Evolutionary conservation across 257 asterid species (phyloP).

Genomic region (Solanum bulbocastanum): DNA sequence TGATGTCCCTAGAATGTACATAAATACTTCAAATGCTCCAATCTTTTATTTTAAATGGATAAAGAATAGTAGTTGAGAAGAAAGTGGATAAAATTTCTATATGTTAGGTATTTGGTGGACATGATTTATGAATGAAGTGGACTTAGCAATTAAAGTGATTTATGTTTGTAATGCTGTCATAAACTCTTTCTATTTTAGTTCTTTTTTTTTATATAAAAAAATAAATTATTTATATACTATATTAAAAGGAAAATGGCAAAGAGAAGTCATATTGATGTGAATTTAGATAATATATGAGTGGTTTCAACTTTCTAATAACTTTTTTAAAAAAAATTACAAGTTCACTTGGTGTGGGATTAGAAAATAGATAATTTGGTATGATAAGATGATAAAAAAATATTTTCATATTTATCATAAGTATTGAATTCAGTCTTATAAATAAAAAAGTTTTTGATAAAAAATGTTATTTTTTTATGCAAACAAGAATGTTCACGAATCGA

Average conservation of each 20-base stretch:
- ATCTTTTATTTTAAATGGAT: background rate
- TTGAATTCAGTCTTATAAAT: background rate
- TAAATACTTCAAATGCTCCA: background rate
- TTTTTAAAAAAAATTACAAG: background rate
- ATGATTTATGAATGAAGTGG: background rate
- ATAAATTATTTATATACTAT: background rate
- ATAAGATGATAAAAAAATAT: too few species aligned
- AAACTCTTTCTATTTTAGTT: background rate
- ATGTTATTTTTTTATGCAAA: too few species aligned
- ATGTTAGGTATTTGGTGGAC: background rate
- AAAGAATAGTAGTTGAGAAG: background rate
- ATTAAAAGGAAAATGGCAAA: background rate
- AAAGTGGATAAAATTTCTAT: background rate
- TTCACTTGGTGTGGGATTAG: too few species aligned
- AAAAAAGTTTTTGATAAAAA: too few species aligned
- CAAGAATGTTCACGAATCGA: fast-evolving
- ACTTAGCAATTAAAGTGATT: background rate
- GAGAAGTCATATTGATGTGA: background rate
- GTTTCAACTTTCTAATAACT: background rate
- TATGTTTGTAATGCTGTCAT: background rate
- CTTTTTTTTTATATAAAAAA: background rate
- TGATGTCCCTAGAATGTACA: background rate
- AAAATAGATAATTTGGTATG: background rate
- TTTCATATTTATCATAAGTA: too few species aligned
- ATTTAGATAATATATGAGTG: background rate